phyloP scores from a whole-genome alignment of 2,329 filamentous ascomycete species.

The Venturia nashicola region DNA sequence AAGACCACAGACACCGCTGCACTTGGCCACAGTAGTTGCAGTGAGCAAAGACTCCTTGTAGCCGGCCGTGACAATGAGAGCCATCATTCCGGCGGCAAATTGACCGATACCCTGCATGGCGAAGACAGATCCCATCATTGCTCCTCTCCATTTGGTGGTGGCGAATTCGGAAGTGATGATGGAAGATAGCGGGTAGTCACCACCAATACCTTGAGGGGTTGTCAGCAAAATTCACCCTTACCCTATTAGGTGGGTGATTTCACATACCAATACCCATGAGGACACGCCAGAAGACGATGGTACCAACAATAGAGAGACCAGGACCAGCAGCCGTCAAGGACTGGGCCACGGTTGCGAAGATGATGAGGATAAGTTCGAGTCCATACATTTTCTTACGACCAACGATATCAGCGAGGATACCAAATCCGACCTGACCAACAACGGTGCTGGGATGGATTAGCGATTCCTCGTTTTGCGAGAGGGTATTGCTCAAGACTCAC shows the following conservation, averaged over 20 bases:
- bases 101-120: conserved; percentile 82
- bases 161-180: conserved; percentile 83
- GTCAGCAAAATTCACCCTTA: background rate
- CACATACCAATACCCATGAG: conserved; percentile 20
- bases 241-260: background rate
- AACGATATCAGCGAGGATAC: conserved; percentile 32
- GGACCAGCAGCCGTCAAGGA: conserved; percentile 23
- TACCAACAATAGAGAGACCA: conserved; percentile 24
- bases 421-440: conserved; percentile 70
- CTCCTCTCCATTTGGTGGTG: conserved; percentile 72
- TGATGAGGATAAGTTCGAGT: conserved; percentile 24
- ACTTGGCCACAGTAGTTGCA: conserved; percentile 40
- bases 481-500: background rate
- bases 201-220: conserved; percentile 33
- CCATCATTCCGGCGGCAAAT: conserved; percentile 61
- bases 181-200: conserved; percentile 70
- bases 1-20: conserved; percentile 49
- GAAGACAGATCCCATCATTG: conserved; percentile 80
- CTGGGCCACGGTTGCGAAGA: conserved; percentile 26
- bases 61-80: conserved; percentile 60
- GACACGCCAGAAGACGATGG: conserved; percentile 28
- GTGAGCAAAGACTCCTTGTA: conserved; percentile 52
- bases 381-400: conserved; percentile 18
- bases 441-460: conserved; percentile 49
- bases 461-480: background rate